A percentile compares a stretch with the other conserved stretches of the same genome.
Conservation (phyloP, 495 filamentous ascomycete genomes). For the Apiosordaria backusii region DNA sequence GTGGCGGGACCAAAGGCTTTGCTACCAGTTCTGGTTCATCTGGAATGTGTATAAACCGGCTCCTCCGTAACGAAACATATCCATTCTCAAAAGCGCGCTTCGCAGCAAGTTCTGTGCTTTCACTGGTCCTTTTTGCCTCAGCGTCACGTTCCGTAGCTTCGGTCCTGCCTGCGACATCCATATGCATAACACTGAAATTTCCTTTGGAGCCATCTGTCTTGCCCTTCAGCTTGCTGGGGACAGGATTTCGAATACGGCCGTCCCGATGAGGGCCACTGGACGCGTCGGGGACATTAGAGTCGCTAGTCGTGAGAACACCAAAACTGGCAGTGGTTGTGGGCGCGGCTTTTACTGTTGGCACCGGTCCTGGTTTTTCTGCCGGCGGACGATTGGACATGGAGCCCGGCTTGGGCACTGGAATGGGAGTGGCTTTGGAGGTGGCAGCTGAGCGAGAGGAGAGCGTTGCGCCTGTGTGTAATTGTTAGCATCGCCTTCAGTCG, state of each 20-base stretch:
- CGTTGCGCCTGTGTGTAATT: constrained; percentile 12
- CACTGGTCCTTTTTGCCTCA: constrained; percentile 54
- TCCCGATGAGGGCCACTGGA: constrained; percentile 34
- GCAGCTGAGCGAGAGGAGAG: constrained; percentile 10
- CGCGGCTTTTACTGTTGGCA: constrained; percentile 1
- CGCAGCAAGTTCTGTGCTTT: constrained; percentile 52
- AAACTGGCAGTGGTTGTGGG: constrained; percentile 14
- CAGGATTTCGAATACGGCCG: constrained; percentile 54
- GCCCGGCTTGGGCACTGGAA: constrained; percentile 26
- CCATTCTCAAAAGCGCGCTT: constrained; percentile 49
- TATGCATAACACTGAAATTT: constrained; percentile 57
- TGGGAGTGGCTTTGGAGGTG: constrained; percentile 21
- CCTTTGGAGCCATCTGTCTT: constrained; percentile 56
- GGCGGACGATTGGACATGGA: constrained; percentile 21
- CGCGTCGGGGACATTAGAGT: constrained; percentile 24
- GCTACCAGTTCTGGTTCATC: constrained; percentile 20
- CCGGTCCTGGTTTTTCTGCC: constrained; percentile 6
- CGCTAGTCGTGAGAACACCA: constrained; percentile 19
- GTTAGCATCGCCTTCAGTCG: constrained; percentile 11
- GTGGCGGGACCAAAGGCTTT: constrained; percentile 26
- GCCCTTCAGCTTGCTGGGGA: constrained; percentile 55
- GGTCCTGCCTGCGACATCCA: constrained; percentile 45
- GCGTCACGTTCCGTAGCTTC: constrained; percentile 47
- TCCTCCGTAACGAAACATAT: constrained; percentile 49
- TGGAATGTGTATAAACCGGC: constrained; percentile 37